phyloP scores from a whole-genome alignment of 306 rosid species.

The Castanea sativa region DNA sequence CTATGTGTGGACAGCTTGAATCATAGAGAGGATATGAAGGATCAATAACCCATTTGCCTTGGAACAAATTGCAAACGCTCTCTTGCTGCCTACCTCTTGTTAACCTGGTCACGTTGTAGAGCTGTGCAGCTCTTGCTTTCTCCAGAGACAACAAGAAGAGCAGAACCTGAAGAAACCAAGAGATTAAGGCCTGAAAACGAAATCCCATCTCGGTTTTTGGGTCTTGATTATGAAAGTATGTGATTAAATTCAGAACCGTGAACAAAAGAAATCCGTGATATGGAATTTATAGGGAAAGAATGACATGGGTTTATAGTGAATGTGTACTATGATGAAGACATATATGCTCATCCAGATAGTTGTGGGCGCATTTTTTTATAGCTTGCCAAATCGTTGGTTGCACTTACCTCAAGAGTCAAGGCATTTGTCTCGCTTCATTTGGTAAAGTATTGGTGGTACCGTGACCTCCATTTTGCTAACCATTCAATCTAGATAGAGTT shows the following conservation, averaged over 20 bases:
- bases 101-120: constrained; percentile 36
- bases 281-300: constrained; percentile 25
- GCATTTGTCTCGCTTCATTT: no score
- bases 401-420: no score
- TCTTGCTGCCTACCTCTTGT: constrained; percentile 42
- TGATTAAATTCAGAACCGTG: background rate
- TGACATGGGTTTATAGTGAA: background rate
- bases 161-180: constrained; percentile 32
- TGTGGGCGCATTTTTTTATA: background rate
- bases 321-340: background rate
- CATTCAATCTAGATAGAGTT: no score
- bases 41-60: constrained; percentile 80
- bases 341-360: background rate
- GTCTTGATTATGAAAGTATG: background rate
- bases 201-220: constrained; percentile 50
- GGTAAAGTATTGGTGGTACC: no score
- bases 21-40: constrained; percentile 72
- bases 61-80: constrained; percentile 63
- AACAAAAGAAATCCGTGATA: constrained; percentile 13
- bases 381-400: background rate
- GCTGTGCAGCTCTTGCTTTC: constrained; percentile 38
- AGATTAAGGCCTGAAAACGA: constrained; percentile 27
- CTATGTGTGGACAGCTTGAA: constrained; percentile 75
- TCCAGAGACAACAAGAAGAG: constrained; percentile 21
- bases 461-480: no score